phyloP scores from a whole-genome alignment of 345 rosid species.

The Eucalyptus viminalis region DNA sequence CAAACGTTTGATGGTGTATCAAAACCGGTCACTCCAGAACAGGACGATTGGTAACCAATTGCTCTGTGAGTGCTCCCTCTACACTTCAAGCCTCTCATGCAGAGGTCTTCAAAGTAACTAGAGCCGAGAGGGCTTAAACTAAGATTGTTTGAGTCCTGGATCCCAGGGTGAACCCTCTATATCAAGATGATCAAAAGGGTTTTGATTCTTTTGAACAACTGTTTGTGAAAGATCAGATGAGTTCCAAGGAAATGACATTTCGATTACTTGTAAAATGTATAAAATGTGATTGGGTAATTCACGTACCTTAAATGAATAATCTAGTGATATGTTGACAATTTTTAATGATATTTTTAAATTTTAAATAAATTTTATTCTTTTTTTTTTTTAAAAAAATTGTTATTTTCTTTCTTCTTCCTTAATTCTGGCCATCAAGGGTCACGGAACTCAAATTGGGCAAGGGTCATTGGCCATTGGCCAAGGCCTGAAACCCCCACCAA shows the following conservation, averaged over 20 bases:
- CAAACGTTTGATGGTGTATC: not conserved
- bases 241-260: not conserved
- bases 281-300: not conserved
- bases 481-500: not conserved
- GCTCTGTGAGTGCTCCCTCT: not conserved
- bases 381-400: too few relatives aligned
- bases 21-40: not conserved
- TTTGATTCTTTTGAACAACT: too few relatives aligned
- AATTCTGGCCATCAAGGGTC: not conserved
- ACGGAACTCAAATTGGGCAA: accelerated
- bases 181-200: not conserved
- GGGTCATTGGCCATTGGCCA: not conserved
- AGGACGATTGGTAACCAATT: not conserved
- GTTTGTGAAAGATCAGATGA: not conserved
- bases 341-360: too few relatives aligned
- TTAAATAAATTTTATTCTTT: too few relatives aligned
- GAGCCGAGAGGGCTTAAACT: not conserved
- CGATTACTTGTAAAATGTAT: not conserved
- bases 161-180: not conserved
- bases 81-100: not conserved
- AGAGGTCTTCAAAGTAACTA: not conserved
- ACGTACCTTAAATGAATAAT: not conserved
- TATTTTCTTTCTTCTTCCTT: not conserved
- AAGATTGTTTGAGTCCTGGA: not conserved
- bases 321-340: accelerated